phyloP scores from a whole-genome alignment of 2,329 filamentous ascomycete species.

The Lasiodiplodia sp. region DNA sequence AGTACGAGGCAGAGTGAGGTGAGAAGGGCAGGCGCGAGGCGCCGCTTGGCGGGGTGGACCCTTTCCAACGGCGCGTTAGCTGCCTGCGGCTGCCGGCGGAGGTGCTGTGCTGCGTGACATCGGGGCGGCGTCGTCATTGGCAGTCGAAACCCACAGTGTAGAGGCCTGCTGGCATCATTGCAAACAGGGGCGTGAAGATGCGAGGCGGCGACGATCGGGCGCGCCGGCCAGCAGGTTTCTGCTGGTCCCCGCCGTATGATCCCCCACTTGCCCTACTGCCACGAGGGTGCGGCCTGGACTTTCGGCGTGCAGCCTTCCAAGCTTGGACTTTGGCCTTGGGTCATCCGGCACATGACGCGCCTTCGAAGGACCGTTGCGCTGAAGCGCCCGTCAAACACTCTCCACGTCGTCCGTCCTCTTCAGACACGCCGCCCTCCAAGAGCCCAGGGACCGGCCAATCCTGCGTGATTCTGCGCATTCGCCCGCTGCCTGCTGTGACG shows the following conservation, averaged over 20 bases:
- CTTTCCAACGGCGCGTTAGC: neutral
- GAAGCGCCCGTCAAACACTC: constrained; percentile 13
- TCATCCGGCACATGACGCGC: constrained; percentile 22
- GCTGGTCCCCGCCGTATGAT: constrained; percentile 9
- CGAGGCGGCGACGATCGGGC: constrained; percentile 12
- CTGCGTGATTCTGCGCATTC: neutral
- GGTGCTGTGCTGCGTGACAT: constrained; percentile 9
- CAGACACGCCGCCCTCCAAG: constrained; percentile 5
- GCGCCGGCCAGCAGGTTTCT: constrained; percentile 19
- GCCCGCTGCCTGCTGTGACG: constrained; percentile 18
- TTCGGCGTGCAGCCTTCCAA: neutral
- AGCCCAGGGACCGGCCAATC: constrained; percentile 14
- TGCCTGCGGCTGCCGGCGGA: neutral
- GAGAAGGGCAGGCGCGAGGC: neutral
- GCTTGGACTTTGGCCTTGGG: neutral
- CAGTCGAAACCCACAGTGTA: constrained; percentile 3
- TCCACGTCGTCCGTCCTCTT: constrained; percentile 9
- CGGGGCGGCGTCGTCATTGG: neutral
- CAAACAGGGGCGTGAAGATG: constrained; percentile 11
- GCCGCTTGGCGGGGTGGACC: neutral
- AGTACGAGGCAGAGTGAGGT: neutral
- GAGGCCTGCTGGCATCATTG: neutral
- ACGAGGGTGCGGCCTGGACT: constrained; percentile 13
- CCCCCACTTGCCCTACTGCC: constrained; percentile 17
- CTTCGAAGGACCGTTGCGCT: neutral